Evolutionary conservation across 148 eudicot genomes (phyloP).

Genomic region (Vaccinium macrocarpon): DNA sequence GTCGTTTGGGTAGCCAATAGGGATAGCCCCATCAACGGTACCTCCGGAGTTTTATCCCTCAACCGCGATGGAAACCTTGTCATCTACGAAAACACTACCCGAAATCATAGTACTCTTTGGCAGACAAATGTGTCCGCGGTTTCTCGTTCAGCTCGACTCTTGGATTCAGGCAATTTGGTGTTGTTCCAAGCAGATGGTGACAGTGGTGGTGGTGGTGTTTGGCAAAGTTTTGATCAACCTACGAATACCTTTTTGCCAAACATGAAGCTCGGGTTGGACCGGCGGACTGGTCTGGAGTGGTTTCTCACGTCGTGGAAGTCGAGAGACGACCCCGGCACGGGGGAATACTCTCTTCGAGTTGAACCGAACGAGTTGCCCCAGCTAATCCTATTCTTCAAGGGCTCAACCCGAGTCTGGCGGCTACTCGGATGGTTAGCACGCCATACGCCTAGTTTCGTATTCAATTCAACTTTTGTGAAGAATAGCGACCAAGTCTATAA

Average conservation of each 20-base stretch:
- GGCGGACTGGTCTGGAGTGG: conserved; percentile 7
- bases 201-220: not conserved
- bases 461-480: not conserved
- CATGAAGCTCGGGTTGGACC: conserved; percentile 3
- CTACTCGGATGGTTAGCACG: not conserved
- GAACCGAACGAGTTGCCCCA: not conserved
- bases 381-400: not conserved
- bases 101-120: not conserved
- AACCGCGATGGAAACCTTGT: conserved; percentile 15
- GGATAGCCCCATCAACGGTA: conserved; percentile 15
- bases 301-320: conserved; percentile 12
- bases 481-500: not conserved
- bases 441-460: not conserved
- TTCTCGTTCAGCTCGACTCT: not conserved
- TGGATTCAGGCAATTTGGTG: conserved; percentile 8
- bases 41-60: conserved; percentile 17
- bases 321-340: not conserved
- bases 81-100: not conserved
- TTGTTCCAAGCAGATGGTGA: not conserved
- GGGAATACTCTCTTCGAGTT: not conserved
- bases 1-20: conserved; percentile 20
- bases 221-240: conserved; percentile 14
- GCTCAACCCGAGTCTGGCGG: not conserved
- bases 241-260: not conserved
- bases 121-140: not conserved